Evolutionary conservation across 2,329 filamentous ascomycete species (phyloP), one percentile per base, ranked within the genome.

Genomic region (Venturia oleaginea): DNA sequence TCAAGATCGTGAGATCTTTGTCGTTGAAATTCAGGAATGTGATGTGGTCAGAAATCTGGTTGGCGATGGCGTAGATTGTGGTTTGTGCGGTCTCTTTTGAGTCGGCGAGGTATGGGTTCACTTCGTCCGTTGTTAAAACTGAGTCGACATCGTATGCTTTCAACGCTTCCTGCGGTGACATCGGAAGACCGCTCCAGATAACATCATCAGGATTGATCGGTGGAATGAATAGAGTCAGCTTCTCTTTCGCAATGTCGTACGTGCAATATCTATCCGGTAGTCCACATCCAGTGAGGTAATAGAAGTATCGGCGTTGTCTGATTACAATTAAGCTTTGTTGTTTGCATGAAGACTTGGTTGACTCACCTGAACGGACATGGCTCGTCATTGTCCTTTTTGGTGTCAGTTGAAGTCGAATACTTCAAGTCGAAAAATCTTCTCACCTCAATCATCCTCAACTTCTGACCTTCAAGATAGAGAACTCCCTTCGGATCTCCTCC

Each of bases 271-370:
- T 88, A 76, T 97, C 92, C 66, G 92, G 84, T 37, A 95, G 82
- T 67, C 86, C 83, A 72, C 87, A 95, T 70, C 94, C 94, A 30
- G 91, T 93, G 55, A 97, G 81, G 77, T 99, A 99, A 84, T 90
- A 97, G 79, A 99, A 99, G 75, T 86, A 90, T 64, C 94, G 88
- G 67, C 92, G 90, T 77, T 97, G 92, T 68, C 91, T 92, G 69
- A 67, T 43, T 7, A 34, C 24, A 15, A 4, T 22, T 57, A 19
- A 57, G 51, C 51, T n/a, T 13, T 8, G n/a, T 42, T n/a, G 11
- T 42, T 17, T 55, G 24, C n/a, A n/a, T 19, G 37, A 34, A 55
- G 24, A 32, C 73, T 34, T 34, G 24, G 5, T n/a, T 63, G 74
- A 59, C 72, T 34, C 81, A 92, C 86, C 91, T 84, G 75, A 96